Conservation (phyloP, 208 protist species). For the Crithidia thermophila region DNA sequence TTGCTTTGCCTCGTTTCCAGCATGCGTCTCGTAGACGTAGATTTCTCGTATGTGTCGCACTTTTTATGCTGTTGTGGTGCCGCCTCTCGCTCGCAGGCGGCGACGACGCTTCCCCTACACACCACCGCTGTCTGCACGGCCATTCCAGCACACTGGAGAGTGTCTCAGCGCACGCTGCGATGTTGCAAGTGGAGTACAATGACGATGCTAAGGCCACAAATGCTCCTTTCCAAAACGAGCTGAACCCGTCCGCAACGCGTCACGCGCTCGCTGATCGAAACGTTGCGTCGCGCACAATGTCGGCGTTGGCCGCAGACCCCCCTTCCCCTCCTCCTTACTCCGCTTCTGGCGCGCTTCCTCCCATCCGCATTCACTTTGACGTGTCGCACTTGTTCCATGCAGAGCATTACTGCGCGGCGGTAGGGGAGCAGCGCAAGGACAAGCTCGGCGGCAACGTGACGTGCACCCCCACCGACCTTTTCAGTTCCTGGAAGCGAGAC, state of each 20-base stretch:
- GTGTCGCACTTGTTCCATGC: slow-evolving; percentile 35
- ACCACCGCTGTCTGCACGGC: slow-evolving; percentile 8
- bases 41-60: not conserved
- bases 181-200: slow-evolving; percentile 8
- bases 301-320: not conserved
- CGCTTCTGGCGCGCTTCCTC: not conserved
- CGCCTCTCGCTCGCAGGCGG: not conserved
- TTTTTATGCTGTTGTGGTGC: not conserved
- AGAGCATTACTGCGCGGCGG: slow-evolving; percentile 26
- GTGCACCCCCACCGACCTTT: slow-evolving; percentile 42
- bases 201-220: not conserved
- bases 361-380: slow-evolving; percentile 51
- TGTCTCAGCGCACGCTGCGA: not conserved
- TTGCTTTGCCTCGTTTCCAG: too few species aligned
- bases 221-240: too few species aligned
- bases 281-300: not conserved
- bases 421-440: slow-evolving; percentile 18
- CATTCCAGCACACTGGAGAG: not conserved
- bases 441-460: slow-evolving; percentile 38
- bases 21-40: too few species aligned
- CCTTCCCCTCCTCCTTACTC: too few species aligned
- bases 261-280: too few species aligned
- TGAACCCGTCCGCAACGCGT: too few species aligned
- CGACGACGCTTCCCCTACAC: not conserved
- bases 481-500: slow-evolving; percentile 47